A percentile compares a stretch with the other conserved stretches of the same genome.
Conservation (phyloP, 495 filamentous ascomycete genomes). For the Hypoxylon crocopeplum region DNA sequence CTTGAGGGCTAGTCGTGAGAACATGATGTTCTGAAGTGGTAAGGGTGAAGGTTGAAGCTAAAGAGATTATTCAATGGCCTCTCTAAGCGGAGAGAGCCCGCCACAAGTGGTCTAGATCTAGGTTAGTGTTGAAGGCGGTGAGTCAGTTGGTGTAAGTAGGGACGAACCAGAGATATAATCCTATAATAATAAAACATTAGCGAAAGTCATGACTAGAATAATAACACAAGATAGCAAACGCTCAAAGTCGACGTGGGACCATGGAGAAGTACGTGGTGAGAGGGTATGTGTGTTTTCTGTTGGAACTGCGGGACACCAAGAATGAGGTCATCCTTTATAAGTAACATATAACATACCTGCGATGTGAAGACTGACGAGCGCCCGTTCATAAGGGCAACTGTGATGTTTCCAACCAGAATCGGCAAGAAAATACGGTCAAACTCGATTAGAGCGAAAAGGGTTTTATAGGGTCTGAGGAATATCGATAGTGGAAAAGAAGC, state of each 20-base stretch:
- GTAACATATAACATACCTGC: conserved; percentile 79
- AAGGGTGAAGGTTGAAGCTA: conserved; percentile 24
- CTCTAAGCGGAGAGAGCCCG: conserved; percentile 70
- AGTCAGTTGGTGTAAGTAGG: conserved; percentile 43
- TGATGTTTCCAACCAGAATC: conserved; percentile 36
- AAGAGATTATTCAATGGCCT: conserved; percentile 41
- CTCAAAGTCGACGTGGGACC: background rate
- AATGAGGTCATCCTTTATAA: conserved; percentile 28
- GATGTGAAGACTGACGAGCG: conserved; percentile 93
- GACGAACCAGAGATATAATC: conserved; percentile 92
- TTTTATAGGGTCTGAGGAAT: background rate
- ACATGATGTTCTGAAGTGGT: conserved; percentile 61
- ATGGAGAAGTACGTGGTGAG: conserved; percentile 10
- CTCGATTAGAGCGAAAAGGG: background rate
- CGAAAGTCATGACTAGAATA: conserved; percentile 26
- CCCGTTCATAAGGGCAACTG: conserved; percentile 89
- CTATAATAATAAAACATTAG: conserved; percentile 57
- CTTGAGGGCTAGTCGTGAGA: conserved; percentile 68
- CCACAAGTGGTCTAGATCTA: conserved; percentile 89
- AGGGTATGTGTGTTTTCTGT: conserved; percentile 4
- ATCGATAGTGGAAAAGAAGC: conserved; percentile 9
- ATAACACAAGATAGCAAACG: conserved; percentile 5
- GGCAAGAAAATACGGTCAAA: background rate
- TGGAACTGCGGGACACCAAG: conserved; percentile 16
- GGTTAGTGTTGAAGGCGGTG: conserved; percentile 55